Evolutionary conservation across 108 stramenopile genomes (phyloP), one percentile per base, ranked within the genome.

Genomic region (Cafeteria roenbergensis): DNA sequence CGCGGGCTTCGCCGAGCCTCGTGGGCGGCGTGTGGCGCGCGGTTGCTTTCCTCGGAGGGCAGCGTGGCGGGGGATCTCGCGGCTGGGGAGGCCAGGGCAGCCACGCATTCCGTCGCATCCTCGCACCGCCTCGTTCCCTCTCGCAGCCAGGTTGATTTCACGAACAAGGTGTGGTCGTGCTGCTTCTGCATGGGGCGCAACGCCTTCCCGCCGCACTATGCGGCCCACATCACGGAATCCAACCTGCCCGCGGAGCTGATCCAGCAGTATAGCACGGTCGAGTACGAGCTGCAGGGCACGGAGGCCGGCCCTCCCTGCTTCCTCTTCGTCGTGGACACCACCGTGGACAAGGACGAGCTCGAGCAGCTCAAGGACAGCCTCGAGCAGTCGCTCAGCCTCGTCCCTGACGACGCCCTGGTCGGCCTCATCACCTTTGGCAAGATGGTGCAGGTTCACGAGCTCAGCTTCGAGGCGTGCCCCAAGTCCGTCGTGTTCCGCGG

Each of bases 181-280:
- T 92, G 93, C 21, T 97, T 99, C 75, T 99, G 98, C 72, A 69
- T 90, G 64, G 81, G 76, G n/a, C 81, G 95, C 62, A 99, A 99
- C 81, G 91, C 91, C 68, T 99, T 99, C 68, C 98, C 98, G 20
- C 91, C 94, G 29, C 95, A 99, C 75, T 99, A 99, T 66, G 94
- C 95, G 0, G 93, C 95, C 62, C 92, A 94, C 77, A 99, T 99
- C 60, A 84, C 90, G 54, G 93, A 97, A 76, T 80, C 79, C 27
- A 96, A 94, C 73, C 82, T 99, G 33, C 97, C 97, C 9, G 94
- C 94, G 34, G 97, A 99, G 75, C 85, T 99, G 25, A 94, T 99
- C 70, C 91, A 94, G 2, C 94, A 97, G 76, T 99, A 87, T 78
- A 89, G 86, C 21, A 99, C 94, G 4, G 86, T 89, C 37, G 97